Base-by-base conservation (phyloP, 1,284 basidiomycete species). In the Apiotrichum siamense region DNA sequence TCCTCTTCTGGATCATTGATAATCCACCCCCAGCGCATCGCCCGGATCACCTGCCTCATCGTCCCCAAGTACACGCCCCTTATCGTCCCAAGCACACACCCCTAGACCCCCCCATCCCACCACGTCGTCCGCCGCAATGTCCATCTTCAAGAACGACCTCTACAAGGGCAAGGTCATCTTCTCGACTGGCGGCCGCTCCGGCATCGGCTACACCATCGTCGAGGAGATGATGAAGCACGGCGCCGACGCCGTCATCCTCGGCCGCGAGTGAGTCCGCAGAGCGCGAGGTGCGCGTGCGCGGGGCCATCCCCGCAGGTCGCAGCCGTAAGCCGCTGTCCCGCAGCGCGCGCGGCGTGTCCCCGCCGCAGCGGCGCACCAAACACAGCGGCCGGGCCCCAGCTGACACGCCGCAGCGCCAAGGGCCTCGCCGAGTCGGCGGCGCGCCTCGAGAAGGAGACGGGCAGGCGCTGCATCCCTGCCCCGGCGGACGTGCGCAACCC, bases 131-230 rank as follows among this genome's bases (percentile, higher is more conserved):
- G 10, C 32, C 36, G 29, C 29, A n/a, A 53, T 53, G 51, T 49
- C 47, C 21, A 26, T 51, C 20, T 57, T 54, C 49, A 25, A 41
- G 38, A 36, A 48, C 33, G 33, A 46, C 44, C 41, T 57, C 49
- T 49, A 29, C 49, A 44, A 51, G 27, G 90, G 88, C 62, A 96
- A 93, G 71, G 91, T 97, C 13, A 79, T 94, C 18, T 94, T 97
- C 76, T 91, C 87, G 72, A 96, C 91, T 0, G 88, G 88, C 41
- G 88, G 66, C 13, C 62, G 88, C 7, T 87, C 87, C 55, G 93
- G 93, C 12, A 97, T 98, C 74, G 92, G 93, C 75, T 86, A 87
- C 62, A 82, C 77, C 45, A 92, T 97, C 84, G 87, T 85, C 33
- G 82, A 88, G 67, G 80, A 84, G 26, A 78, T 93, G 67, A 91